phyloP scores from a whole-genome alignment of 805 yeast species.

The Spathaspora hagerdaliae region DNA sequence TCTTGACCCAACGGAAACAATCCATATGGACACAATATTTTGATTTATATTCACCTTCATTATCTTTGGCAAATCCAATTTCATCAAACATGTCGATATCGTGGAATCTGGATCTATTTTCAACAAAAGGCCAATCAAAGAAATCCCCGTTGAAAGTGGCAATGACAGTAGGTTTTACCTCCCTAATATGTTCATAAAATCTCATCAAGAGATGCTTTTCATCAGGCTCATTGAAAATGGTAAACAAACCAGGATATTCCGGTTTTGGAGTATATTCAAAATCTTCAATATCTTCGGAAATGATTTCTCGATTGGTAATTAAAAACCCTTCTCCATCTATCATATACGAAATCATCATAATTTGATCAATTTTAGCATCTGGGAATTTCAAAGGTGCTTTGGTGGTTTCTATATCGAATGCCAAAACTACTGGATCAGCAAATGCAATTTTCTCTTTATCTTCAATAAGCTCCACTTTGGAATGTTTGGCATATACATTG shows the following conservation, averaged over 20 bases:
- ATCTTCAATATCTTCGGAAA: constrained; percentile 91
- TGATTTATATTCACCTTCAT: constrained; percentile 90
- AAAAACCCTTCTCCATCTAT: constrained; percentile 95
- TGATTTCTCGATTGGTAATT: constrained; percentile 91
- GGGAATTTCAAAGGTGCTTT: constrained; percentile 96
- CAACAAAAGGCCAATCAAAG: constrained; percentile 99
- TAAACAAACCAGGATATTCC: constrained; percentile 86
- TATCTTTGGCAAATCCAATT: constrained; percentile 88
- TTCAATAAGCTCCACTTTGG: constrained; percentile 51
- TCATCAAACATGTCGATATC: constrained; percentile 87
- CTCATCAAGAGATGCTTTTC: constrained; percentile 71
- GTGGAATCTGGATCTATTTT: constrained; percentile 77
- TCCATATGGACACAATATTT: constrained; percentile 95
- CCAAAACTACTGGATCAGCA: constrained; percentile 95
- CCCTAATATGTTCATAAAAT: constrained; percentile 88
- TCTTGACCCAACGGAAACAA: constrained; percentile 95
- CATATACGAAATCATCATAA: constrained; percentile 99
- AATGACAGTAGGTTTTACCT: constrained; percentile 89
- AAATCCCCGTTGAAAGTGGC: constrained; percentile 98
- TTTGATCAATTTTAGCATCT: constrained; percentile 81
- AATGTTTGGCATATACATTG: constrained; percentile 62
- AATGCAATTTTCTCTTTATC: constrained; percentile 78
- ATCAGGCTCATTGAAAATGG: constrained; percentile 84
- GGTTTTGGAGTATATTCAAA: constrained; percentile 97
- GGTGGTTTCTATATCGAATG: constrained; percentile 97